Conservation (phyloP, 768 basidiomycete genomes). For the Mycena rosella region DNA sequence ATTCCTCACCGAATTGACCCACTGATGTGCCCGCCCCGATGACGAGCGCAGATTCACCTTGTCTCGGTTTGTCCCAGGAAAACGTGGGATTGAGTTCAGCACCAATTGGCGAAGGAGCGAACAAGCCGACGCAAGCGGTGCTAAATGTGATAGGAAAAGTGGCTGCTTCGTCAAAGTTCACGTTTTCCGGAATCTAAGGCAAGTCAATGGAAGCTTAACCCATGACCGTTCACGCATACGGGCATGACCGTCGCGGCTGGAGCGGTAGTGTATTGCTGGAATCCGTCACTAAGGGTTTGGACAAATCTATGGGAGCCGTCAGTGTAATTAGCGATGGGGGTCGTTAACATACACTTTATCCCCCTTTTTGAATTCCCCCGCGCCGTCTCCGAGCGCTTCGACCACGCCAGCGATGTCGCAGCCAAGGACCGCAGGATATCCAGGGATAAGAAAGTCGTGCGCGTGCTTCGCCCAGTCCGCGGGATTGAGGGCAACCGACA, state of each 20-base stretch:
- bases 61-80: conserved; percentile 26
- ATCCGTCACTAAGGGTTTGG: conserved; percentile 15
- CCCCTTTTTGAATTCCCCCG: conserved; percentile 49
- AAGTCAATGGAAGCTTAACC: neutral
- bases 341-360: conserved; percentile 49
- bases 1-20: conserved; percentile 33
- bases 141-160: conserved; percentile 31
- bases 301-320: neutral
- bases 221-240: neutral
- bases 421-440: conserved; percentile 45
- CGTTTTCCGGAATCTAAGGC: conserved; percentile 25
- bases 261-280: conserved; percentile 45
- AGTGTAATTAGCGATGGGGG: too few relatives aligned
- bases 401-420: conserved; percentile 48
- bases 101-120: conserved; percentile 30
- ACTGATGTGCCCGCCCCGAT: conserved; percentile 29
- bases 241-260: conserved; percentile 20
- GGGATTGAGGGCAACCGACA: conserved; percentile 46
- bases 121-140: conserved; percentile 35
- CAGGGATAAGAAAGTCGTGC: conserved; percentile 35
- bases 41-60: conserved; percentile 33
- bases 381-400: conserved; percentile 50
- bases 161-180: conserved; percentile 30
- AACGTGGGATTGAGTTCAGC: conserved; percentile 32
- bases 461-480: conserved; percentile 49